phyloP scores from a whole-genome alignment of 2,329 filamentous ascomycete genomes.

The Aspergillus pseudonomiae region DNA sequence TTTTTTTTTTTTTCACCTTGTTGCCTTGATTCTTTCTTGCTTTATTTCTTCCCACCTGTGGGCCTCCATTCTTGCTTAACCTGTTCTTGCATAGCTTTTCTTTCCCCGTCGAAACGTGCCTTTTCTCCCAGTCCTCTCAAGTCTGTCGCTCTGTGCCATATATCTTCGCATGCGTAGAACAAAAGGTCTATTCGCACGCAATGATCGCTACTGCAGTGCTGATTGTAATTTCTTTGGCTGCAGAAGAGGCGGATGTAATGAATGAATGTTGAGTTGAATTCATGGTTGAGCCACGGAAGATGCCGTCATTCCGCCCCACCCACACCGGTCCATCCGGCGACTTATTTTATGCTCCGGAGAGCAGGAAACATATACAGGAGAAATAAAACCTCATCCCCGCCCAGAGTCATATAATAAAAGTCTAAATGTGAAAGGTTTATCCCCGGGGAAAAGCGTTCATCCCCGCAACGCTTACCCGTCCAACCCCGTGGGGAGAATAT shows the following conservation, averaged over 20 bases:
- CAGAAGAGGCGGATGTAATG: too few species aligned
- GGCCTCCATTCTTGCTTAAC: background rate
- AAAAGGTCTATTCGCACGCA: accelerated
- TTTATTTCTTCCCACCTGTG: background rate
- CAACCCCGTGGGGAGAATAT: background rate
- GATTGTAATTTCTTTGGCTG: too few species aligned
- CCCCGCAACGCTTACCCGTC: background rate
- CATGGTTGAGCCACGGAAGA: too few species aligned
- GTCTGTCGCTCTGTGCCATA: background rate
- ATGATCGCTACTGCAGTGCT: too few species aligned
- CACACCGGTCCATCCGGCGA: too few species aligned
- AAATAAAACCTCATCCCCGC: too few species aligned
- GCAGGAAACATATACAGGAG: too few species aligned
- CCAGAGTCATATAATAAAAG: background rate
- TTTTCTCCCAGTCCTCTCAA: too few species aligned
- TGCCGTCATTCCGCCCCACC: too few species aligned
- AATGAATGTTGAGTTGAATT: too few species aligned
- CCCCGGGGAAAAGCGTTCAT: background rate
- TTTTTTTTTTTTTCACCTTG: background rate
- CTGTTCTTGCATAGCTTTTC: background rate
- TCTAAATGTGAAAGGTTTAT: background rate
- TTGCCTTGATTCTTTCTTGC: background rate
- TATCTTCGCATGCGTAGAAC: background rate
- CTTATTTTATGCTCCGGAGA: too few species aligned
- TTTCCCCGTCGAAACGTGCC: background rate